Conservation (phyloP, 2,329 filamentous ascomycete species). For the Neonectria neomacrospora region DNA sequence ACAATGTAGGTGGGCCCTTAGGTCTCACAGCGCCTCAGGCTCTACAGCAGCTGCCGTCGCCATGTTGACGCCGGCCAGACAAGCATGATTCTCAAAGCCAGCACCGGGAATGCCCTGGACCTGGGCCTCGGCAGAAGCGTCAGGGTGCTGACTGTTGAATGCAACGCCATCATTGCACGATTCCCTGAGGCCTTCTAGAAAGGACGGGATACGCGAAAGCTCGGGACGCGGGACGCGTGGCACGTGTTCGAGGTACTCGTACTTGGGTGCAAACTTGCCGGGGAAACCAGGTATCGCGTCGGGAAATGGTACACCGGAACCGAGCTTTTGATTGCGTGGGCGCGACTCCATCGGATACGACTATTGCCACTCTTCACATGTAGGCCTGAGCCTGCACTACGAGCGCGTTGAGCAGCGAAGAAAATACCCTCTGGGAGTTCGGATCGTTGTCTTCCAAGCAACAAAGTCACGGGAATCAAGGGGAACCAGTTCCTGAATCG, state of each 20-base stretch:
- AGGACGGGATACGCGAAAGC: background rate
- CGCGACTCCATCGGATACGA: slow-evolving; percentile 18
- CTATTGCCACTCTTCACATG: slow-evolving; percentile 6
- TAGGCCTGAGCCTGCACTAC: background rate
- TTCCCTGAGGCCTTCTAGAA: slow-evolving; percentile 18
- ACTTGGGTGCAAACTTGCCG: background rate
- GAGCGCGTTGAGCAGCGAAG: background rate
- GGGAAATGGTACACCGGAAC: background rate
- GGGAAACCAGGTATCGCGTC: slow-evolving; percentile 2
- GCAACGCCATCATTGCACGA: slow-evolving; percentile 2
- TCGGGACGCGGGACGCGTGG: background rate
- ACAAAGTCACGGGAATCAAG: background rate
- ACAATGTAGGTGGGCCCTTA: background rate
- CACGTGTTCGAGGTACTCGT: slow-evolving; percentile 6
- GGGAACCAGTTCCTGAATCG: background rate
- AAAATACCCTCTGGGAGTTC: background rate
- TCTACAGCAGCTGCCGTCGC: slow-evolving; percentile 12
- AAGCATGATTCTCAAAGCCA: background rate
- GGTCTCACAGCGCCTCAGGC: slow-evolving; percentile 11
- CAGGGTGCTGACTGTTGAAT: background rate
- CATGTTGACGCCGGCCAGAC: slow-evolving; percentile 8
- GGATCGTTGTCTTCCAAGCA: background rate
- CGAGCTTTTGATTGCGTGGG: slow-evolving; percentile 10
- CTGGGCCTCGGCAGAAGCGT: background rate
- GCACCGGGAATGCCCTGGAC: background rate